Percentiles rank a stretch among this genome's conserved stretches.
Conservation (phyloP, 2,329 filamentous ascomycete species). For the Trichoderma semiorbis region DNA sequence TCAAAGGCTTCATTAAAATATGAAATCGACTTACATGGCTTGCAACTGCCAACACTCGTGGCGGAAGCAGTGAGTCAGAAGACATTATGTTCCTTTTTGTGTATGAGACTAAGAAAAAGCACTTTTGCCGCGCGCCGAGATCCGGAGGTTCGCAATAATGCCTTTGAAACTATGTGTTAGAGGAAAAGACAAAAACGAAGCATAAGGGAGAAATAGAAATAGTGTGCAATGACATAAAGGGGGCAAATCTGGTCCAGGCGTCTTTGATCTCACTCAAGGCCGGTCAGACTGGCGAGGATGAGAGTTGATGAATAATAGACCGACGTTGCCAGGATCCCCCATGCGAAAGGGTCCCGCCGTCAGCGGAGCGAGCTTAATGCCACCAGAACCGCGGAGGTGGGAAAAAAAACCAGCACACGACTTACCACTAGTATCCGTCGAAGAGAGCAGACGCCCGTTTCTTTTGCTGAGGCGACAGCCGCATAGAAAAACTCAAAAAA, state of each 20-base stretch:
- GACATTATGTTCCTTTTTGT: constrained; percentile 1
- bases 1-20: not conserved
- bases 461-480: not conserved
- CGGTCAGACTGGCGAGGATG: not conserved
- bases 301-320: constrained; percentile 10
- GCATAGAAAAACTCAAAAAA: not conserved
- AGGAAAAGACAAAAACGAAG: not conserved
- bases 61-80: constrained; percentile 45
- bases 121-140: not conserved
- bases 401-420: not conserved
- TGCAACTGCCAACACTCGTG: constrained; percentile 77
- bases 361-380: constrained; percentile 1
- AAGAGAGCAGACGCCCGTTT: not conserved
- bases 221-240: not conserved
- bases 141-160: not conserved
- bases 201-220: not conserved
- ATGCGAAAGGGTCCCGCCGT: not conserved
- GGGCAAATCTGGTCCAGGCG: not conserved
- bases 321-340: not conserved
- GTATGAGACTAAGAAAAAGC: not conserved
- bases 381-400: not conserved
- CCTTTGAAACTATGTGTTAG: not conserved
- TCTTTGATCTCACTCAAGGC: not conserved
- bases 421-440: not conserved
- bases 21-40: constrained; percentile 73